Base-by-base conservation (phyloP, 371 early-diverging fungal genomes). In the Mortierella sp. region DNA sequence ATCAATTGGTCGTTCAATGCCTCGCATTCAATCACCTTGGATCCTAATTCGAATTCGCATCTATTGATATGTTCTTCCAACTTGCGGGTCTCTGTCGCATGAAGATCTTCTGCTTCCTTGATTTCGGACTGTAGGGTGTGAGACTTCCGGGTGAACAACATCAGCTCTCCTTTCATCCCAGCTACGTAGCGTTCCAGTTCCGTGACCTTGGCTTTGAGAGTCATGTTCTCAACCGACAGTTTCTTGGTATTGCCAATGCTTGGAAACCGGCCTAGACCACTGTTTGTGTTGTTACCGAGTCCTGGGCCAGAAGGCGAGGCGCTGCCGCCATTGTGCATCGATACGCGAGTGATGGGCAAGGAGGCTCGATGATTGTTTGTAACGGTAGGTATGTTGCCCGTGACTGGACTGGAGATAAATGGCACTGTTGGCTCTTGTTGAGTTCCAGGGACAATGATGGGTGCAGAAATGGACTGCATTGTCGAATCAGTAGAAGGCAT, bases 171-270 rank as follows among this genome's bases (percentile, higher is more conserved):
- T 50, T 81, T 81, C 45, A 81, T 13, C 1, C 82, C 82, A 4
- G 70, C 72, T 60, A 81, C 33, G 60, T 81, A 76, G 16, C 82
- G 72, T n/a, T 81, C 82, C 61, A 81, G 28, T n/a, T 81, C 82
- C 0, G 57, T 22, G 40, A 81, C 53, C 64, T 81, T 81, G 63
- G 76, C 76, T 32, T 72, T 57, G 19, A 81, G 43, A 13, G 76
- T 81, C 45, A 41, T 10, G 60, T 76, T 81, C 48, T 76, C 82
- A 21, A 53, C 10, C 6, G 58, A 45, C 22, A 81, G 36, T 50
- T 76, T 81, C 41, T 76, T 76, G 28, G 67, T 71, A 59, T 65
- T 70, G 32, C 81, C 81, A 40, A 81, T 72, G 36, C 73, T 72
- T 1, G 82, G 65, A 59, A 76, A 76, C 21, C 73, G 69, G 10